A percentile compares a stretch with the other conserved stretches of the same genome.
These are phyloP conservation scores for Ustulina deusta DNA, from an alignment of 2,329 filamentous ascomycete genomes.

Conservation along the genomic window DNA sequence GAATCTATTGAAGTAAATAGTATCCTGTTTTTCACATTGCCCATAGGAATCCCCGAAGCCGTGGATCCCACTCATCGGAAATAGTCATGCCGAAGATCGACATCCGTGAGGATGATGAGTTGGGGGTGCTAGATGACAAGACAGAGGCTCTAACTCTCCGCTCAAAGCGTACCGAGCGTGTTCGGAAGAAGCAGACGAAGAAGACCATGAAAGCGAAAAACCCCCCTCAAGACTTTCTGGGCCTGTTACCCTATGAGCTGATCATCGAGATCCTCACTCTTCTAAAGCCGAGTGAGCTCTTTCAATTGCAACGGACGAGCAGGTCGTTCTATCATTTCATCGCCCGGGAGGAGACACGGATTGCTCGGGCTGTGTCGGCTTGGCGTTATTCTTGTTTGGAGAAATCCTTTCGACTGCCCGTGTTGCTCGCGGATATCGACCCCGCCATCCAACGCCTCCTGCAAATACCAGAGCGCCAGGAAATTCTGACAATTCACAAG, in stretches of 20 bases:
- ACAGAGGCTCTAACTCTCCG: slow-evolving; percentile 61
- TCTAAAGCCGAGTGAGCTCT: slow-evolving; percentile 63
- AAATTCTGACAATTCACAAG: slow-evolving; percentile 59
- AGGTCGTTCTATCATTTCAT: slow-evolving; percentile 59
- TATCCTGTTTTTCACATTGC: background rate
- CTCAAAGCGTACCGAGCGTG: slow-evolving; percentile 66
- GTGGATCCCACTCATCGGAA: background rate
- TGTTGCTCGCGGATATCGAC: slow-evolving; percentile 54
- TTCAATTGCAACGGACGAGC: slow-evolving; percentile 59
- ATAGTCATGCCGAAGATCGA: slow-evolving; percentile 26
- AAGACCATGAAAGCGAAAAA: slow-evolving; percentile 51
- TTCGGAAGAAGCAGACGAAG: slow-evolving; percentile 58
- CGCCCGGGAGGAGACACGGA: slow-evolving; percentile 55
- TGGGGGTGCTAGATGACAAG: slow-evolving; percentile 59
- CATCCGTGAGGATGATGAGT: slow-evolving; percentile 54
- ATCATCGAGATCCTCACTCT: slow-evolving; percentile 60
- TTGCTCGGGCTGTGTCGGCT: slow-evolving; percentile 58
- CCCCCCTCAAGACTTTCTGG: slow-evolving; percentile 51
- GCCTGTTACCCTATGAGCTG: slow-evolving; percentile 64
- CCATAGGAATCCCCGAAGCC: background rate
- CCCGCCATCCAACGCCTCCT: slow-evolving; percentile 40
- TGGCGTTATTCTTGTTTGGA: slow-evolving; percentile 63
- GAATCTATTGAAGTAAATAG: too few species aligned
- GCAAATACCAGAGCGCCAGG: slow-evolving; percentile 56
- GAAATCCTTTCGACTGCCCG: slow-evolving; percentile 64